phyloP scores from a whole-genome alignment of 495 filamentous ascomycete genomes.

The Penicillium samsonianum region DNA sequence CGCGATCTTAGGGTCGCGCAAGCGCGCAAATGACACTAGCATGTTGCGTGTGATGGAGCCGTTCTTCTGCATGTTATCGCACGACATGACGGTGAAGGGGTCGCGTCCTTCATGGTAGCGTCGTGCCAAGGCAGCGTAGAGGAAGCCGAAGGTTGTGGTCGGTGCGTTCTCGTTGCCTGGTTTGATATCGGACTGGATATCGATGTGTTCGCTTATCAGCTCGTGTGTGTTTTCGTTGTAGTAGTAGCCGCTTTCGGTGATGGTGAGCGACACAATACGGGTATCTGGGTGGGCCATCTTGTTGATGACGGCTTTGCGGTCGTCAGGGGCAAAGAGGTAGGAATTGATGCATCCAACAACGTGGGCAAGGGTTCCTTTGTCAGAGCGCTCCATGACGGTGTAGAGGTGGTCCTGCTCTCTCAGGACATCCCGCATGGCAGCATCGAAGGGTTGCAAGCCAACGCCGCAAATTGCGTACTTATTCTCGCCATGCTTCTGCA shows the following conservation, averaged over 20 bases:
- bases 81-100: slow-evolving; percentile 53
- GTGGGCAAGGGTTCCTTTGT: slow-evolving; percentile 44
- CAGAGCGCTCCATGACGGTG: slow-evolving; percentile 51
- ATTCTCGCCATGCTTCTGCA: slow-evolving; percentile 44
- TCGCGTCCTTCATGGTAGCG: slow-evolving; percentile 44
- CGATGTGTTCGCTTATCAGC: slow-evolving; percentile 46
- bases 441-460: slow-evolving; percentile 49
- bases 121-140: slow-evolving; percentile 46
- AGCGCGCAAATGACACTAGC: slow-evolving; percentile 47
- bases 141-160: slow-evolving; percentile 50
- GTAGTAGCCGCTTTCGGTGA: slow-evolving; percentile 55
- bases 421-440: slow-evolving; percentile 46
- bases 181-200: slow-evolving; percentile 48
- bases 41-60: slow-evolving; percentile 51
- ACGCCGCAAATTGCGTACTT: slow-evolving; percentile 52
- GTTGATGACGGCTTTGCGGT: slow-evolving; percentile 49
- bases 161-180: slow-evolving; percentile 42
- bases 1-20: slow-evolving; percentile 44
- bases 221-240: slow-evolving; percentile 55
- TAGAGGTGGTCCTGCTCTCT: slow-evolving; percentile 49
- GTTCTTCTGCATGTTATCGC: slow-evolving; percentile 56
- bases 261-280: slow-evolving; percentile 52
- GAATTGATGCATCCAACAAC: slow-evolving; percentile 53
- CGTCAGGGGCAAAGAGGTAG: slow-evolving; percentile 48
- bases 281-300: slow-evolving; percentile 55